Base-by-base conservation (phyloP, 768 basidiomycete species). In the Mycena capillaripes region DNA sequence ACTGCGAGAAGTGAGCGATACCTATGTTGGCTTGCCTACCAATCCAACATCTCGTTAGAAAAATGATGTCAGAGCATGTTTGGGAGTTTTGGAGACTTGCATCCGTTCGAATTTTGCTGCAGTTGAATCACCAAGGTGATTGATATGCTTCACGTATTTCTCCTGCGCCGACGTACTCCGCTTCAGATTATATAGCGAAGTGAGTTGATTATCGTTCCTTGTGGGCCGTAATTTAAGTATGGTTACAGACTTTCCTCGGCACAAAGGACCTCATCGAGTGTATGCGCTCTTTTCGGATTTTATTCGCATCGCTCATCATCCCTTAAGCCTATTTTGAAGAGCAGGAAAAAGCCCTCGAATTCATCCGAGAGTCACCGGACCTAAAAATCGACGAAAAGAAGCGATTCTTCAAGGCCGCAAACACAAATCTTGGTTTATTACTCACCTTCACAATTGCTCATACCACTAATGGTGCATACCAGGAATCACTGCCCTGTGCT, bases 51-150 rank as follows among this genome's bases (percentile, higher is more conserved):
- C 17, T 4, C 30, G 17, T 17, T 29, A 75, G 73, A 91, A 89
- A 75, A 91, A 92, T 38, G 97, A 99, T 79, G 92, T 90, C 4
- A 90, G 94, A 69, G 96, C 95, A 0, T 89, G 97, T 57, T 88
- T 97, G 52, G 97, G 95, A 5, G 94, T 98, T 0, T 83, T 99
- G 40, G 96, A 97, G 77, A 95, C 95, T 0, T 98, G 95, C 75
- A 88, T 98, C 52, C 88, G 97, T 64, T 89, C 91, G 27, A 98
- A 98, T 80, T 99, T 98, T 83, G 98, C 95, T 17, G 98, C 95
- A 0, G 91, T 95, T 4, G 97, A 98, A 82, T 95, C 94, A 40
- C 82, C 92, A 12, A 91, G 93, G 93, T 91, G 70, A 67, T 76
- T 64, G 32, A 68, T 38, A 50, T 21, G 9, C 48, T 40, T 38